Percentiles rank a stretch among this genome's conserved stretches.
phyloP scores from a whole-genome alignment of 1,284 basidiomycete genomes.

The Cutaneotrichosporon cavernicola region DNA sequence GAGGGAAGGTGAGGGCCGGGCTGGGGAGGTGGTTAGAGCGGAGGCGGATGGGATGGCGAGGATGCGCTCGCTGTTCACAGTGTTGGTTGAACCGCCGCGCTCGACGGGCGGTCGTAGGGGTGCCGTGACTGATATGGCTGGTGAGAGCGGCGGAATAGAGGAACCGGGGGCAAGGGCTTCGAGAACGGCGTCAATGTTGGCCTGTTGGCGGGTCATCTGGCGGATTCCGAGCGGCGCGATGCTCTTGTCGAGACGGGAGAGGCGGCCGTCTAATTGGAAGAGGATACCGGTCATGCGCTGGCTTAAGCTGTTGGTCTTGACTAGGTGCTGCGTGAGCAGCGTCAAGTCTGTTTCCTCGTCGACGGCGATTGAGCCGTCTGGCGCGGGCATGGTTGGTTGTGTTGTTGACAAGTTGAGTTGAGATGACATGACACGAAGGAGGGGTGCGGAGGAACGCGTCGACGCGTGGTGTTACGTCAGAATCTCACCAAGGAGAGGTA shows the following conservation, averaged over 20 bases:
- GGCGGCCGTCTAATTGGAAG: conserved; percentile 47
- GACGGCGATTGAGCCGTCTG: conserved; percentile 31
- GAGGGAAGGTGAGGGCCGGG: neutral
- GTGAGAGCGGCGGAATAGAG: neutral
- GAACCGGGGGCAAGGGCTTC: conserved; percentile 9
- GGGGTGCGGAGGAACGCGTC: neutral
- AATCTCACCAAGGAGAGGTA: no score
- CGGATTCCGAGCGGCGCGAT: conserved; percentile 51
- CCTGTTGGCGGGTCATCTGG: conserved; percentile 32
- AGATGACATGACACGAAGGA: neutral
- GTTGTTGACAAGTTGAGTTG: neutral
- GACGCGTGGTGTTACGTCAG: neutral
- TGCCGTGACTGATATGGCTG: neutral
- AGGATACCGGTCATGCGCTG: conserved; percentile 54
- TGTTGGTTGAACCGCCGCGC: neutral
- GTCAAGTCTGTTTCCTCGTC: conserved; percentile 53
- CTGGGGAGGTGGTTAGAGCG: neutral
- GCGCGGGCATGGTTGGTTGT: conserved; percentile 11
- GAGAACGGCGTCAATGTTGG: conserved; percentile 19
- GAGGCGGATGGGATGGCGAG: neutral
- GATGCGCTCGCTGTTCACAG: neutral
- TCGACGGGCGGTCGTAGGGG: neutral
- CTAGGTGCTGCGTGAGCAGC: conserved; percentile 52
- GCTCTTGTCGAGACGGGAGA: conserved; percentile 50
- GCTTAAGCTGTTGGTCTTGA: conserved; percentile 51